Conservation (phyloP, 768 basidiomycete species). For the Suillus subaureus region DNA sequence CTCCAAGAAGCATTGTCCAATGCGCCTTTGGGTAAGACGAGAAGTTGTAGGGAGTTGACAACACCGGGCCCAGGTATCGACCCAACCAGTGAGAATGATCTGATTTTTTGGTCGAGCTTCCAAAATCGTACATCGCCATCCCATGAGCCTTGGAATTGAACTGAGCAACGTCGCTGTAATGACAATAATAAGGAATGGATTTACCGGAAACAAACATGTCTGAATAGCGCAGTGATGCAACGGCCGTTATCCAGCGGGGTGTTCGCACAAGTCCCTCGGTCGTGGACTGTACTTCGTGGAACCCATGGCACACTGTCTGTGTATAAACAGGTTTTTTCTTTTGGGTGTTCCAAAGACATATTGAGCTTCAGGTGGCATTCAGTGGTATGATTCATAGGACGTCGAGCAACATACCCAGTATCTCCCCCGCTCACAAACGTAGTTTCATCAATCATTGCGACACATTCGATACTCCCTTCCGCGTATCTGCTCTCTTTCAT, state of each 20-base stretch:
- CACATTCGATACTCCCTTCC: constrained; percentile 90
- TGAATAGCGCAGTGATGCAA: constrained; percentile 83
- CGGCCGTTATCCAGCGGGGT: constrained; percentile 89
- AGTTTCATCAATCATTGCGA: constrained; percentile 94
- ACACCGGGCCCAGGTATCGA: constrained; percentile 73
- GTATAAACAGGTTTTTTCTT: constrained; percentile 97
- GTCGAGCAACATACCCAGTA: constrained; percentile 71
- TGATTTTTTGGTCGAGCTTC: constrained; percentile 81
- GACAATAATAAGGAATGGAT: constrained; percentile 17
- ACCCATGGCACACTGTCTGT: constrained; percentile 83
- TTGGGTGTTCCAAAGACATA: constrained; percentile 86
- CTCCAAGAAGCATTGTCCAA: constrained; percentile 48
- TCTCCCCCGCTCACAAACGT: constrained; percentile 95
- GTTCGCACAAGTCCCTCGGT: constrained; percentile 75
- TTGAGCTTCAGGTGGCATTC: constrained; percentile 48
- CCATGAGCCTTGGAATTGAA: constrained; percentile 79
- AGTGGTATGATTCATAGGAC: constrained; percentile 7
- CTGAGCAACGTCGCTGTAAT: constrained; percentile 2
- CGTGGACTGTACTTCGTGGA: constrained; percentile 69
- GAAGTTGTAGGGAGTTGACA: constrained; percentile 87
- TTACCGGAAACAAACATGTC: constrained; percentile 89
- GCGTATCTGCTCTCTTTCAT: constrained; percentile 56
- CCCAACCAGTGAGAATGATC: constrained; percentile 71
- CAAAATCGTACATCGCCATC: constrained; percentile 89
- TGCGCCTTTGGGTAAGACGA: constrained; percentile 50